Base-by-base conservation (phyloP, 2,329 filamentous ascomycete genomes). In the Trichoderma atrobrunneum region DNA sequence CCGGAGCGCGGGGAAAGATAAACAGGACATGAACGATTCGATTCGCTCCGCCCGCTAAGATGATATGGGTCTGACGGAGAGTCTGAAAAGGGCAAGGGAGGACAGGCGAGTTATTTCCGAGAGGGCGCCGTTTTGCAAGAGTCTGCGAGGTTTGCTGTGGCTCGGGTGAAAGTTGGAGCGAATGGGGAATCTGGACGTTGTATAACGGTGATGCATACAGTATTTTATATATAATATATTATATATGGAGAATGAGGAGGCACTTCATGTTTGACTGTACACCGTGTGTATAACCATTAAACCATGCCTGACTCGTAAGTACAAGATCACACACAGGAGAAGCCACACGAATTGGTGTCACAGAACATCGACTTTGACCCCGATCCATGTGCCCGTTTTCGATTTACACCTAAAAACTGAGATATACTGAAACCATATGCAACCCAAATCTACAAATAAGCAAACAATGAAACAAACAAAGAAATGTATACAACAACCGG, bases 81-180 rank as follows among this genome's bases (percentile, higher is more conserved):
- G 10, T 30, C 51, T 70, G n/a, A 70, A 70, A 70, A 28, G 28
- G 68, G 67, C 39, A 56, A 62, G 14, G 21, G 11, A 43, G 7
- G 14, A 24, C 26, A 54, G 59, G 63, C 48, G 69, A 64, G 57
- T 32, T 61, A 68, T 72, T 57, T 59, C 71, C 71, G 71, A 68
- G 34, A 63, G 60, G 60, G 48, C 39, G 39, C 34, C 60, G 11
- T 28, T 54, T 28, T 61, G 57, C 34, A 67, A 28, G 66, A 65
- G n/a, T 32, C 26, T 71, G 48, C 48, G 48, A 54, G 11, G 5
- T 54, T 24, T 54, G 0, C 3, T 51, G 0, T 48, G 24, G 21
- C 30, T 65, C 62, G 62, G 62, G 12, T 65, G 39, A 65, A 65
- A 65, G 62, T 65, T 65, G 28, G 43, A 54, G 62, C 62, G 62